Evolutionary conservation across 805 yeast species (phyloP).

Genomic region (Ogataea nakhonphanomensis): DNA sequence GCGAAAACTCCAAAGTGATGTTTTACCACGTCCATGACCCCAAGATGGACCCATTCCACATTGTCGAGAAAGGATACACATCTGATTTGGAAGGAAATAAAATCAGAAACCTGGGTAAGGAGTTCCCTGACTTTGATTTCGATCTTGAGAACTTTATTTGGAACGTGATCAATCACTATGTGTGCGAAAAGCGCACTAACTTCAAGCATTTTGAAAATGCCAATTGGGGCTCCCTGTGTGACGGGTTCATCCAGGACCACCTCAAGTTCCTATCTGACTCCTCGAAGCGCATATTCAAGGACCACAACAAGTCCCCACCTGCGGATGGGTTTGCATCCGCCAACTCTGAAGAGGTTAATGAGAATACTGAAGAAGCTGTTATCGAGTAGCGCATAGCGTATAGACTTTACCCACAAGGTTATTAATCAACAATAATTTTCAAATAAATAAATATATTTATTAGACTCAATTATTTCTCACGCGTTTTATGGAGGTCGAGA

Average conservation of each 20-base stretch:
- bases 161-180: conserved; percentile 32
- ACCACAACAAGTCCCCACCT: conserved; percentile 11
- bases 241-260: conserved; percentile 28
- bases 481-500: conserved; percentile 15
- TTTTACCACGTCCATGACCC: conserved; percentile 53
- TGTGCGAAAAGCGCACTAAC: conserved; percentile 29
- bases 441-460: no score
- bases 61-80: conserved; percentile 28
- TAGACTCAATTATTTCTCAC: neutral
- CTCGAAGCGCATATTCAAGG: conserved; percentile 22
- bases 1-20: conserved; percentile 29
- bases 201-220: conserved; percentile 23
- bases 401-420: conserved; percentile 1
- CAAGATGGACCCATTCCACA: conserved; percentile 50
- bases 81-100: conserved; percentile 29
- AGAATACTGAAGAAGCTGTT: conserved; percentile 1
- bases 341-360: neutral
- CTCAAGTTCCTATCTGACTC: conserved; percentile 24
- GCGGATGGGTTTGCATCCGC: neutral
- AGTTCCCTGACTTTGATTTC: conserved; percentile 31
- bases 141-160: conserved; percentile 34
- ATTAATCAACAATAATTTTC: no score
- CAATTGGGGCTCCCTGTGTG: conserved; percentile 25
- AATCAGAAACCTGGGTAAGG: conserved; percentile 34
- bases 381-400: neutral